Evolutionary conservation across 2,329 filamentous ascomycete species (phyloP), one percentile per base, ranked within the genome.

Genomic region (Trichoderma koningiopsis): DNA sequence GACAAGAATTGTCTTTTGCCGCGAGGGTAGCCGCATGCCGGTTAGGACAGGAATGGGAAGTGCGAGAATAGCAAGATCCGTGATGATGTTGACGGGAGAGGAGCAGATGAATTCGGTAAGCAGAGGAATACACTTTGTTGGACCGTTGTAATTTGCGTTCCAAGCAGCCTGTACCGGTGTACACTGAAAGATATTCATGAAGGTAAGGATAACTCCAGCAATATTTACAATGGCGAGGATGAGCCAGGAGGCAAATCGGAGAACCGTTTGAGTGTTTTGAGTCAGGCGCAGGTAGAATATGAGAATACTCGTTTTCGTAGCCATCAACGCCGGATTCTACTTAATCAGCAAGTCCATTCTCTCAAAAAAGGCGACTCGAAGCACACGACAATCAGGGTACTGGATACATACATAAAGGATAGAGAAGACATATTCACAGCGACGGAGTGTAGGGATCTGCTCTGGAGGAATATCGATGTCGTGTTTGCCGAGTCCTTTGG

Each of bases 101-200:
- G 94, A 95, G 77, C 88, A 89, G 63, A 89, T 88, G 75, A 89
- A 89, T 71, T 89, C 86, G 73, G 87, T 89, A 35, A 89, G 81
- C 4, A 89, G 79, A 1, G 88, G 85, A 64, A 89, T 85, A 72
- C 88, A 90, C 33, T 71, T 76, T 24, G 79, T 77, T 14, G 75
- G 75, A 4, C 80, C 74, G 4, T 75, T 70, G 19, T 77, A 72
- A 11, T 74, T 74, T 3, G 79, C 73, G 70, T 83, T 79, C 82
- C 92, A 97, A 14, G 89, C 91, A 31, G 92, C 91, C n/a, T 79
- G 75, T 33, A 94, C 81, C 0, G 95, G 95, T 1, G 80, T 83
- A 78, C 95, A 97, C 81, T 97, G 94, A 72, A 97, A 93, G 73
- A 95, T 88, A 77, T 95, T 96, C 78, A 97, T 85, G 37, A 97